Evolutionary conservation across 2,329 filamentous ascomycete species (phyloP).

Genomic region (Cercospora sp.): DNA sequence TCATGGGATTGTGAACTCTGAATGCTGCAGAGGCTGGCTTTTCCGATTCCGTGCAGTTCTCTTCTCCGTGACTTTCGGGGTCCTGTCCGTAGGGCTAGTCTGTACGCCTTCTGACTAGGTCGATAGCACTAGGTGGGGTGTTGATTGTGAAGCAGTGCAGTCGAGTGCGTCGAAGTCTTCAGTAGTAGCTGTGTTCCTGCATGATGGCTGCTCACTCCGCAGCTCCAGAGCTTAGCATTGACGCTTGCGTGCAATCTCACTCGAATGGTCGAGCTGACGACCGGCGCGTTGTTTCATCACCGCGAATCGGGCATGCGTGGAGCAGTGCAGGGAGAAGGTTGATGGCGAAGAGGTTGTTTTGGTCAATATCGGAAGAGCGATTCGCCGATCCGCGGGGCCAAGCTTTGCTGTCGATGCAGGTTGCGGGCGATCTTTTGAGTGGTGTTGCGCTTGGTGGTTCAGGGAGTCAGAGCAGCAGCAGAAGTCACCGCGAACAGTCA

Average conservation of each 20-base stretch:
- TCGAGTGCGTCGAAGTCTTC: neutral
- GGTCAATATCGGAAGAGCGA: neutral
- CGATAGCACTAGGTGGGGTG: neutral
- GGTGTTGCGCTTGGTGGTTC: neutral
- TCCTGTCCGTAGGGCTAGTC: neutral
- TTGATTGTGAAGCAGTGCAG: neutral
- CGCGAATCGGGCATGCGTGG: neutral
- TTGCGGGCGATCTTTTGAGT: constrained; percentile 2
- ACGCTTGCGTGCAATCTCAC: neutral
- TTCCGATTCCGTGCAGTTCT: neutral
- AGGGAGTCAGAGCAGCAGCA: neutral
- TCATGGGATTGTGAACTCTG: neutral
- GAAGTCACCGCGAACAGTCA: neutral
- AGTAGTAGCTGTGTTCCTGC: neutral
- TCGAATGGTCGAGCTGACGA: neutral
- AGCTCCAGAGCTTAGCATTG: neutral
- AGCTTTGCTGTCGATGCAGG: neutral
- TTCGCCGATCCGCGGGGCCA: neutral
- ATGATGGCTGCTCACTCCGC: neutral
- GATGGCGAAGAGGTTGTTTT: neutral
- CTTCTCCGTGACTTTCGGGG: neutral
- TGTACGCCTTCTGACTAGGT: neutral
- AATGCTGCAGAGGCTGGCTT: neutral
- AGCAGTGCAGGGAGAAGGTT: neutral
- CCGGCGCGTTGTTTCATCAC: neutral